Evolutionary conservation across 345 rosid genomes (phyloP).

Genomic region (Arabis alpina): DNA sequence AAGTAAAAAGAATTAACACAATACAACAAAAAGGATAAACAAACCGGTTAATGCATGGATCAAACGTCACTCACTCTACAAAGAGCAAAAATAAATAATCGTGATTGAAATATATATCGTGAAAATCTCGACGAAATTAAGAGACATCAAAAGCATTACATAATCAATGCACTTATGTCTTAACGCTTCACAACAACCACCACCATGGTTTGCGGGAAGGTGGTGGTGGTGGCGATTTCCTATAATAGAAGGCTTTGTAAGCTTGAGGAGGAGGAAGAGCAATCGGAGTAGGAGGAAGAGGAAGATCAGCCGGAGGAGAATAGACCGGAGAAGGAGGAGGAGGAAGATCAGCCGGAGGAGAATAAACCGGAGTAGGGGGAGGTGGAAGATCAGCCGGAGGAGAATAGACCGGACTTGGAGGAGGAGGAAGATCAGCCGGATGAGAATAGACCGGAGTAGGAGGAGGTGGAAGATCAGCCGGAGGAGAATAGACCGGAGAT

Average conservation of each 20-base stretch:
- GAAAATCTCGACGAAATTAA: constrained; percentile 1
- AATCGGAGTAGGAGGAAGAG: neutral
- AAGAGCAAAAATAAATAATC: neutral
- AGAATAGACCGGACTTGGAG: neutral
- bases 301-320: constrained; percentile 24
- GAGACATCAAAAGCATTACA: constrained; percentile 21
- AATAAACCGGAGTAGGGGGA: constrained; percentile 16
- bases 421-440: constrained; percentile 7
- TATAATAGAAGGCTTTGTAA: constrained; percentile 35
- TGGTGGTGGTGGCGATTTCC: constrained; percentile 42
- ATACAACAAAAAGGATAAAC: neutral
- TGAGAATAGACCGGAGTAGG: neutral
- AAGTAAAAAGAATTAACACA: constrained; percentile 18
- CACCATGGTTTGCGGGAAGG: constrained; percentile 38
- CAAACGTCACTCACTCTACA: constrained; percentile 19
- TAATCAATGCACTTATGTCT: constrained; percentile 11
- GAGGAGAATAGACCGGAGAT: constrained; percentile 17
- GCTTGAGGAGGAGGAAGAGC: constrained; percentile 29
- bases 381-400: constrained; percentile 14
- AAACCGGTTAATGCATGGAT: constrained; percentile 15
- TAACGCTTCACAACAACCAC: constrained; percentile 32
- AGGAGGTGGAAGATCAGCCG: constrained; percentile 1
- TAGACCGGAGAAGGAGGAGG: constrained; percentile 16
- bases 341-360: constrained; percentile 20
- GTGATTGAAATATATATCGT: neutral